A percentile compares a stretch with the other conserved stretches of the same genome.
Evolutionary conservation across 352 stramenopile species (phyloP).

Genomic region (Globisporangium solare): DNA sequence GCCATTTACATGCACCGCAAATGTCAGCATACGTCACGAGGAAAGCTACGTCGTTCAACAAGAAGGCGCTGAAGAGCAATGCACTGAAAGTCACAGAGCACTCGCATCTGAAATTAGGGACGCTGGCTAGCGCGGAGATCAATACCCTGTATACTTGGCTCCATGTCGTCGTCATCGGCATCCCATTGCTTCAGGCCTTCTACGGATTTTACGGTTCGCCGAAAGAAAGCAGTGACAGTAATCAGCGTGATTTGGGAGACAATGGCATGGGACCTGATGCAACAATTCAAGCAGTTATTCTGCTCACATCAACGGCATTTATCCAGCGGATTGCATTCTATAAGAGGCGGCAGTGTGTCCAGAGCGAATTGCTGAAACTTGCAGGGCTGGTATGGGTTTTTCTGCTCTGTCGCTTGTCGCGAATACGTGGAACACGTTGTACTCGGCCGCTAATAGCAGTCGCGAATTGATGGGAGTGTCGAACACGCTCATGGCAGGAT

Average conservation of each 20-base stretch:
- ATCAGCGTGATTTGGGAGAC: constrained; percentile 13
- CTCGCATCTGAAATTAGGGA: constrained; percentile 27
- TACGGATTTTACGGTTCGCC: constrained; percentile 6
- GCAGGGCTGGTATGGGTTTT: constrained; percentile 11
- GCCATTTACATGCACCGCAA: constrained; percentile 2
- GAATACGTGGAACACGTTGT: constrained; percentile 18
- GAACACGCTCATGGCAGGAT: constrained; percentile 22
- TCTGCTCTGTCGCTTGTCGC: constrained; percentile 15
- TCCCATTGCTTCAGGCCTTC: constrained; percentile 8
- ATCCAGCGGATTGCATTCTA: constrained; percentile 14
- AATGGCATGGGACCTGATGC: constrained; percentile 5
- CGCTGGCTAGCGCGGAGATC: constrained; percentile 19
- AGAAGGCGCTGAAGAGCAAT: constrained; percentile 26
- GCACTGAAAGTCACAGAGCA: constrained; percentile 11
- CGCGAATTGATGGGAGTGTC: constrained; percentile 21
- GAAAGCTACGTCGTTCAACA: constrained; percentile 18
- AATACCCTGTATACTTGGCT: constrained; percentile 14
- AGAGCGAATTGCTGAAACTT: constrained; percentile 19
- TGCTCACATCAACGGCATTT: constrained; percentile 17
- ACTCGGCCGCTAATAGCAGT: neutral
- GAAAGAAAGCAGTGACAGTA: neutral
- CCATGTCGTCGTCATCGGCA: constrained; percentile 14
- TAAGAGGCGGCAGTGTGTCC: constrained; percentile 17
- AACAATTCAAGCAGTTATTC: constrained; percentile 6
- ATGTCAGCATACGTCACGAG: constrained; percentile 7